phyloP scores from a whole-genome alignment of 371 early-diverging fungal species.

The Syncephalis plumigaleata region DNA sequence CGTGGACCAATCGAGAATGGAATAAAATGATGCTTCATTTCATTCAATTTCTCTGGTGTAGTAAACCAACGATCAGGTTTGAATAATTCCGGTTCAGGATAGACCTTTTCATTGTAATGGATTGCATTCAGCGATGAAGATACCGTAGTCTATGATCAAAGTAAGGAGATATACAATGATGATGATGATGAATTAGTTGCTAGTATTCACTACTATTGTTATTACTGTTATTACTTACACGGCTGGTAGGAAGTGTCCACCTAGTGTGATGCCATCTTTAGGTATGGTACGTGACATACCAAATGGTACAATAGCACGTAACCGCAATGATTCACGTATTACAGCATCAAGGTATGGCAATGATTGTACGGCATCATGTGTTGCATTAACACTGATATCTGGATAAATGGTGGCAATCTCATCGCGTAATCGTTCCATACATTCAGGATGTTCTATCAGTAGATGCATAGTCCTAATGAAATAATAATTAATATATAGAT shows the following conservation, averaged over 20 bases:
- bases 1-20: constrained; percentile 3
- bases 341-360: not conserved
- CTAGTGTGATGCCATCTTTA: not conserved
- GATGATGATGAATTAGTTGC: too few relatives aligned
- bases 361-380: not conserved
- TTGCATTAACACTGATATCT: not conserved
- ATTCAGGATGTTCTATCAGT: not conserved
- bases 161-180: too few relatives aligned
- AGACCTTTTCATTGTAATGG: not conserved
- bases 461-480: not conserved
- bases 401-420: not conserved
- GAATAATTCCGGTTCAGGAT: not conserved
- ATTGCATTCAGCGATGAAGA: not conserved
- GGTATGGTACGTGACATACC: not conserved
- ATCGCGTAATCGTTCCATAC: not conserved
- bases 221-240: not conserved
- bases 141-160: not conserved
- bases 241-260: not conserved
- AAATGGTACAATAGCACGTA: not conserved
- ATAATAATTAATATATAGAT: too few relatives aligned
- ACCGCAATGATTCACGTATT: not conserved
- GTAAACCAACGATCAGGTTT: not conserved
- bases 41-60: not conserved
- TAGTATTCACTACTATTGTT: too few relatives aligned
- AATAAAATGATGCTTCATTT: not conserved